Conservation (phyloP, 2,329 filamentous ascomycete species). For the Moelleriella libera region DNA sequence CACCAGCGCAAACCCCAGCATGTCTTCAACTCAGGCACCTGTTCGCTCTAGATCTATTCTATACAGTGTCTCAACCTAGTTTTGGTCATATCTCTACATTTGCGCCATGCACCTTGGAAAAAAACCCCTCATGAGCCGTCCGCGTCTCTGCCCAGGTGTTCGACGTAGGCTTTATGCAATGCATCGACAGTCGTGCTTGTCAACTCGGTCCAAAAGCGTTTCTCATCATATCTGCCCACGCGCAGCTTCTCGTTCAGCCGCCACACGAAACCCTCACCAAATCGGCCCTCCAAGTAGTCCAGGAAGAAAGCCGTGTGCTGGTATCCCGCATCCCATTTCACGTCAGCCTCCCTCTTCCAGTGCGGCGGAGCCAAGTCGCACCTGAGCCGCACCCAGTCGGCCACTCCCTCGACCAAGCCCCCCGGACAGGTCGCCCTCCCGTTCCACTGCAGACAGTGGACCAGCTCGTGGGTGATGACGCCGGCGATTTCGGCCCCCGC, state of each 20-base stretch:
- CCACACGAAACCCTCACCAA: slow-evolving; percentile 43
- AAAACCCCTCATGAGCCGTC: background rate
- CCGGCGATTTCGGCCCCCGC: slow-evolving; percentile 55
- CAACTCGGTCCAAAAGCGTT: slow-evolving; percentile 52
- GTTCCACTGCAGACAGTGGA: slow-evolving; percentile 87
- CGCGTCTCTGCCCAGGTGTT: background rate
- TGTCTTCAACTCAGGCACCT: no score
- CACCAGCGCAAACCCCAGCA: no score
- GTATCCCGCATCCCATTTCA: slow-evolving; percentile 79
- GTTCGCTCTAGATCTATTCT: no score
- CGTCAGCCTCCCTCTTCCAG: slow-evolving; percentile 50
- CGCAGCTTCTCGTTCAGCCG: slow-evolving; percentile 55
- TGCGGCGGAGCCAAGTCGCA: slow-evolving; percentile 64
- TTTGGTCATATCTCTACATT: no score
- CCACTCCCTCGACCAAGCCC: slow-evolving; percentile 80
- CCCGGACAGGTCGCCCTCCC: slow-evolving; percentile 47
- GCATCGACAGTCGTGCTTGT: slow-evolving; percentile 51
- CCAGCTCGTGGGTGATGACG: slow-evolving; percentile 81
- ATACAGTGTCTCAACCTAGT: no score
- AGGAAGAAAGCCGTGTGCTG: slow-evolving; percentile 86
- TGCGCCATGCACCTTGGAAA: slow-evolving; percentile 6
- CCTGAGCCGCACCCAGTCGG: slow-evolving; percentile 79
- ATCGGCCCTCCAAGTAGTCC: slow-evolving; percentile 63
- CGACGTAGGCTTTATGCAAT: slow-evolving; percentile 41
- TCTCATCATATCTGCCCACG: slow-evolving; percentile 47